These are phyloP conservation scores for Hypoxylon sp. DNA, from an alignment of 2,329 filamentous ascomycete genomes.

Conservation along the genomic window DNA sequence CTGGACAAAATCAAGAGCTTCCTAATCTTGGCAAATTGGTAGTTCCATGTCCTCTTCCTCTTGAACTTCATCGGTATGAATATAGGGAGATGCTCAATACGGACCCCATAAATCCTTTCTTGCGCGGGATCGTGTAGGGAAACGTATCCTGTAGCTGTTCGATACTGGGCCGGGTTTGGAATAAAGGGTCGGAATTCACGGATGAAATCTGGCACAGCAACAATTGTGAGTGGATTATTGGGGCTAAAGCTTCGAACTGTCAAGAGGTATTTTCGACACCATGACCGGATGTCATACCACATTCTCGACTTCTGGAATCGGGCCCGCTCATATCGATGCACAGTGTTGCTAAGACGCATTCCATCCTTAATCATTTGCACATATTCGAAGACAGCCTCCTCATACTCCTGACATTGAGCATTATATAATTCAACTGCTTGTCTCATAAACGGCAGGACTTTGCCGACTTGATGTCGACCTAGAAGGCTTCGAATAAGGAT, in stretches of 20 bases:
- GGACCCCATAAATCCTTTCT: constrained; percentile 38
- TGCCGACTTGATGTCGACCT: constrained; percentile 20
- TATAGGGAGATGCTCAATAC: constrained; percentile 31
- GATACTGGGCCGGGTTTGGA: constrained; percentile 56
- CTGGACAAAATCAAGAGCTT: constrained; percentile 26
- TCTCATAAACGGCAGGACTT: constrained; percentile 51
- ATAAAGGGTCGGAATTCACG: constrained; percentile 65
- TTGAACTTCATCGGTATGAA: constrained; percentile 19
- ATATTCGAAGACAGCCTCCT: constrained; percentile 48
- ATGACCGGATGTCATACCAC: constrained; percentile 54
- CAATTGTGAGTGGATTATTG: constrained; percentile 31
- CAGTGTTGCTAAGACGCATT: constrained; percentile 33
- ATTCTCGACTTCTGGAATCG: constrained; percentile 51
- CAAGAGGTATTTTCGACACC: constrained; percentile 49
- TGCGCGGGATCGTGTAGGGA: constrained; percentile 52
- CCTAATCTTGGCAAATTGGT: neutral
- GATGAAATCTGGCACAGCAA: constrained; percentile 60
- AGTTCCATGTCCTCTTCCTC: neutral
- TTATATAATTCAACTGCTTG: constrained; percentile 51
- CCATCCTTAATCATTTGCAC: constrained; percentile 48
- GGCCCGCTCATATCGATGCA: constrained; percentile 48
- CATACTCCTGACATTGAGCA: constrained; percentile 47
- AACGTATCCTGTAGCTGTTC: constrained; percentile 58
- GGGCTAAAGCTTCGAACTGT: constrained; percentile 26
- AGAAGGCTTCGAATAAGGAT: constrained; percentile 64